These are phyloP conservation scores for Colletotrichum gigasporum DNA, from an alignment of 2,329 filamentous ascomycete genomes.

Conservation along the genomic window DNA sequence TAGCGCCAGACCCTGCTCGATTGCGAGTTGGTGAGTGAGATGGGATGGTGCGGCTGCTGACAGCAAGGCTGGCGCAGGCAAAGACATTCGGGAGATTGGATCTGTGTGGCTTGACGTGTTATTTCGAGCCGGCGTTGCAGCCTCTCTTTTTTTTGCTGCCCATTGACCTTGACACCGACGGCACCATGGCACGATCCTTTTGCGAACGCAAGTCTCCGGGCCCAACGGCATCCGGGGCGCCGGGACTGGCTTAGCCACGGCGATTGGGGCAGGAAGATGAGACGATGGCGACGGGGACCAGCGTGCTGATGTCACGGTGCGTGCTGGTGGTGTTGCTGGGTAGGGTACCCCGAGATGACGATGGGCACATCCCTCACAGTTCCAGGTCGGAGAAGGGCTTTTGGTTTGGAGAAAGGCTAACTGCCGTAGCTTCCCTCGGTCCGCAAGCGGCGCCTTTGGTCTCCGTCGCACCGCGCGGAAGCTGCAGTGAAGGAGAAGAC, in stretches of 20 bases:
- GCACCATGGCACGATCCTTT: neutral
- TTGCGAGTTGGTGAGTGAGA: neutral
- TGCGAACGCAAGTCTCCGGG: neutral
- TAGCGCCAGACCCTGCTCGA: neutral
- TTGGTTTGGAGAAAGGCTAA: too few species aligned
- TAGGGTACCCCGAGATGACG: neutral
- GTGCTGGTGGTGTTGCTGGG: too few species aligned
- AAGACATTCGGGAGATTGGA: neutral
- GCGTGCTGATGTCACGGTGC: neutral
- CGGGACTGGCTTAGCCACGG: neutral
- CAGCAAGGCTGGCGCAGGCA: slow-evolving; percentile 18
- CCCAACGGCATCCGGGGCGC: slow-evolving; percentile 3
- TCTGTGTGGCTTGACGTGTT: slow-evolving; percentile 12
- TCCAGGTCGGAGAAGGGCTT: too few species aligned
- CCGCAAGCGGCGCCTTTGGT: too few species aligned
- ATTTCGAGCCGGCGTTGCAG: slow-evolving; percentile 21
- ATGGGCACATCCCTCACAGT: too few species aligned
- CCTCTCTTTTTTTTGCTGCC: too few species aligned
- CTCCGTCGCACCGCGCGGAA: too few species aligned
- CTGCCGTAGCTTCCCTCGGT: too few species aligned
- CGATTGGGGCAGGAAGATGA: neutral
- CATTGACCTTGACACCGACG: neutral
- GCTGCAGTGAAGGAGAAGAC: too few species aligned
- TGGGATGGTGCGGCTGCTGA: neutral
- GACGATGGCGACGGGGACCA: neutral